phyloP scores from a whole-genome alignment of 345 rosid species.

The Salix viminalis region DNA sequence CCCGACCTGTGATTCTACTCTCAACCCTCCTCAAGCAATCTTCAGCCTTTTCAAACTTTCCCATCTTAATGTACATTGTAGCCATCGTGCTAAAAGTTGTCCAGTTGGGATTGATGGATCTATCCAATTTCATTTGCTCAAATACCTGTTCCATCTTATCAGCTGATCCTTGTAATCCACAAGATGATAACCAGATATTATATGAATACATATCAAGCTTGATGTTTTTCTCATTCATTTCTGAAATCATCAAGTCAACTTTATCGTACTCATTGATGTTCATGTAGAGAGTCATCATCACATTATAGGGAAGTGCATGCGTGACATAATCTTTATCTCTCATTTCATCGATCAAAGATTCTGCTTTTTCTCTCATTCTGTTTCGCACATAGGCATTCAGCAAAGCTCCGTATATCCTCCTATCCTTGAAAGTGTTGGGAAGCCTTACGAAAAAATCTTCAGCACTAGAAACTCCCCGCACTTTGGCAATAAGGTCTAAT shows the following conservation, averaged over 20 bases:
- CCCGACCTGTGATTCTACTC: constrained; percentile 73
- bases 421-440: constrained; percentile 62
- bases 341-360: constrained; percentile 57
- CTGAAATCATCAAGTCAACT: constrained; percentile 62
- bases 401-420: constrained; percentile 76
- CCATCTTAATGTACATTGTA: constrained; percentile 78
- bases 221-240: constrained; percentile 71
- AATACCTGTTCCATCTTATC: constrained; percentile 78
- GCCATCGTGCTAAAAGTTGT: constrained; percentile 93
- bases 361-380: constrained; percentile 64
- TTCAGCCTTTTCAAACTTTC: constrained; percentile 66
- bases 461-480: constrained; percentile 64
- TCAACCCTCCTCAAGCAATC: constrained; percentile 74
- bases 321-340: constrained; percentile 56
- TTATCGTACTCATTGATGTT: constrained; percentile 64
- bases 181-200: constrained; percentile 88
- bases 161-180: constrained; percentile 60
- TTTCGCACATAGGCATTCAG: constrained; percentile 68
- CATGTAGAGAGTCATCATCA: constrained; percentile 97
- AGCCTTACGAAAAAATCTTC: constrained; percentile 58
- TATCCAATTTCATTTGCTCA: constrained; percentile 65
- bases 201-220: constrained; percentile 77
- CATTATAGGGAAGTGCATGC: constrained; percentile 79
- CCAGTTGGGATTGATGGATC: constrained; percentile 66
- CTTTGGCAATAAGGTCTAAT: constrained; percentile 82